Percentiles rank a stretch among this genome's conserved stretches.
Conservation (phyloP, 2,329 filamentous ascomycete genomes). For the Exserohilum turcica region DNA sequence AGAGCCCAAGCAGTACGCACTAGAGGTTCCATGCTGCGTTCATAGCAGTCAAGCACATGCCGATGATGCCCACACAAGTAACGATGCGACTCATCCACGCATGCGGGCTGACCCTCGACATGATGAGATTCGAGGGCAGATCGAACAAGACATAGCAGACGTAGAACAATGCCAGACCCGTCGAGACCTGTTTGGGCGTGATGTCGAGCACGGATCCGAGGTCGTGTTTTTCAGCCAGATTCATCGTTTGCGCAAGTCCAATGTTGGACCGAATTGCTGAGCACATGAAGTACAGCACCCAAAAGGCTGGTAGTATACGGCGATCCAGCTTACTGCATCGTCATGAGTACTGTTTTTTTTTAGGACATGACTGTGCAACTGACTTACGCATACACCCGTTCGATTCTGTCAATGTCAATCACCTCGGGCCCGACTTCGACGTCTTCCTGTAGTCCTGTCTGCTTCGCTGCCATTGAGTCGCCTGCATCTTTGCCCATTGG, state of each 20-base stretch:
- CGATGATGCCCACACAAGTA: constrained; percentile 82
- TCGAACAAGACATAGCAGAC: constrained; percentile 92
- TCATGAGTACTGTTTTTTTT: constrained; percentile 7
- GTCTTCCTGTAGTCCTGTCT: constrained; percentile 38
- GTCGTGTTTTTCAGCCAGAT: constrained; percentile 70
- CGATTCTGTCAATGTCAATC: constrained; percentile 45
- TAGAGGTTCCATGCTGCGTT: constrained; percentile 84
- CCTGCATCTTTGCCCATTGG: constrained; percentile 26
- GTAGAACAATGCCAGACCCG: constrained; percentile 85
- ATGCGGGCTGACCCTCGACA: constrained; percentile 82
- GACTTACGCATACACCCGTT: constrained; percentile 46
- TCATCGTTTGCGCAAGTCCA: constrained; percentile 95
- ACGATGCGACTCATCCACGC: constrained; percentile 94
- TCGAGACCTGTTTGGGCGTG: constrained; percentile 77
- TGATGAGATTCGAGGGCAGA: constrained; percentile 83
- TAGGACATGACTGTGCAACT: neutral
- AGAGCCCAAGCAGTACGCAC: constrained; percentile 51
- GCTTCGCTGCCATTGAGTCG: constrained; percentile 24
- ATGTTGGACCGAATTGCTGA: constrained; percentile 92
- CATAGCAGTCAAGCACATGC: constrained; percentile 81
- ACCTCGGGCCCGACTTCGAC: constrained; percentile 39
- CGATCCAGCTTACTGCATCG: constrained; percentile 59
- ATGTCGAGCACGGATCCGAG: constrained; percentile 73
- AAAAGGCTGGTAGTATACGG: constrained; percentile 75
- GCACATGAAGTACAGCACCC: constrained; percentile 89